These are phyloP conservation scores for Coccinonectria pachysandricola DNA, from an alignment of 2,329 filamentous ascomycete genomes.

Conservation along the genomic window DNA sequence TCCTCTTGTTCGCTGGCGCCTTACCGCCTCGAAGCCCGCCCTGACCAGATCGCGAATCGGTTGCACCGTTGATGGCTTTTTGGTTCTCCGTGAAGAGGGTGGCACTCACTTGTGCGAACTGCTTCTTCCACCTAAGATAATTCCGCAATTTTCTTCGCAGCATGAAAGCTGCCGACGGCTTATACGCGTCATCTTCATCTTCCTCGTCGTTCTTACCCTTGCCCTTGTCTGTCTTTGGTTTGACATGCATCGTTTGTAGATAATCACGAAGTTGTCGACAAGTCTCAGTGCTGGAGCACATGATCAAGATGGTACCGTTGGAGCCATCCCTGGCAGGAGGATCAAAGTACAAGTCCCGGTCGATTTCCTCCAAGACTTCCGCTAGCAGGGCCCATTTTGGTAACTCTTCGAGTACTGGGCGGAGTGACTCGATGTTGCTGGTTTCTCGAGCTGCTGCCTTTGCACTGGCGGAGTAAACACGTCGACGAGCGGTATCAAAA, in stretches of 20 bases:
- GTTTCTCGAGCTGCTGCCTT: slow-evolving; percentile 38
- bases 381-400: slow-evolving; percentile 87
- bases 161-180: slow-evolving; percentile 72
- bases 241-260: slow-evolving; percentile 79
- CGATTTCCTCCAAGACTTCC: slow-evolving; percentile 90
- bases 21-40: slow-evolving; percentile 42
- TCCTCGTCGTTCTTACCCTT: slow-evolving; percentile 25
- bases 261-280: slow-evolving; percentile 86
- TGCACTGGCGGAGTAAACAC: slow-evolving; percentile 69
- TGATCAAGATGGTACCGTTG: slow-evolving; percentile 85
- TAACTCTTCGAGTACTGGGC: slow-evolving; percentile 81
- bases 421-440: slow-evolving; percentile 50
- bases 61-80: slow-evolving; percentile 58
- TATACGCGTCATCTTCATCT: slow-evolving; percentile 40
- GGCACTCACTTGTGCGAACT: slow-evolving; percentile 77
- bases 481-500: slow-evolving; percentile 77
- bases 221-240: slow-evolving; percentile 36
- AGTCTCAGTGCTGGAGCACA: slow-evolving; percentile 83
- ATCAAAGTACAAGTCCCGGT: slow-evolving; percentile 79
- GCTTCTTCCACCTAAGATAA: slow-evolving; percentile 83
- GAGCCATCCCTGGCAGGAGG: slow-evolving; percentile 68
- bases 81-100: slow-evolving; percentile 72
- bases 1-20: slow-evolving; percentile 73
- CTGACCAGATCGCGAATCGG: slow-evolving; percentile 42
- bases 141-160: slow-evolving; percentile 78